Conservation (phyloP, 108 stramenopile genomes). For the Stephanodiscus triporus region DNA sequence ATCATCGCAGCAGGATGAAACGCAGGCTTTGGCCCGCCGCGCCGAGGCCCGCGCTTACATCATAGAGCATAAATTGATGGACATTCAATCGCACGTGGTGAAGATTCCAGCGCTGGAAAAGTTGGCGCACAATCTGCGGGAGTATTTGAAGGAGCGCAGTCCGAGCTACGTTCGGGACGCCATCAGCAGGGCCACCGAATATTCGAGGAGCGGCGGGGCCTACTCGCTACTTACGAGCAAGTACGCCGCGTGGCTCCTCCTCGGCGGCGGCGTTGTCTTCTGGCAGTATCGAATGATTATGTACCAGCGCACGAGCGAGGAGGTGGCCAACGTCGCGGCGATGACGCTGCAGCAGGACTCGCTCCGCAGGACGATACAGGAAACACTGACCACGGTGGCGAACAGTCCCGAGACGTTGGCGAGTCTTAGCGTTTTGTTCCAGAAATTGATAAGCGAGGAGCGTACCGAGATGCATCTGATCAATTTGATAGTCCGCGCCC, state of each 20-base stretch:
- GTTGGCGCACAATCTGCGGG: slow-evolving; percentile 16
- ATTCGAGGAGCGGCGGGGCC: neutral
- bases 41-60: slow-evolving; percentile 47
- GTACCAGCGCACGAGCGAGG: slow-evolving; percentile 49
- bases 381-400: slow-evolving; percentile 47
- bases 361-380: slow-evolving; percentile 42
- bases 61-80: slow-evolving; percentile 41
- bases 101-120: slow-evolving; percentile 41
- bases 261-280: slow-evolving; percentile 20
- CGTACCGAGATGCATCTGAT: slow-evolving; percentile 46
- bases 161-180: slow-evolving; percentile 6
- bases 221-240: slow-evolving; percentile 31
- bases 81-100: slow-evolving; percentile 45
- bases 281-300: slow-evolving; percentile 41
- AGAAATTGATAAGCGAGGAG: slow-evolving; percentile 43
- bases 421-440: slow-evolving; percentile 31
- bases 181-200: neutral
- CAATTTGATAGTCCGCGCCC: slow-evolving; percentile 41
- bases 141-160: slow-evolving; percentile 17
- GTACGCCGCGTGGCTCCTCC: slow-evolving; percentile 33
- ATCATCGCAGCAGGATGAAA: slow-evolving; percentile 24
- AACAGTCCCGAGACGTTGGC: slow-evolving; percentile 44
- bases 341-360: slow-evolving; percentile 46
- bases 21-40: slow-evolving; percentile 21
- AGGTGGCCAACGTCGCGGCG: slow-evolving; percentile 49